Percentiles rank a stretch among this genome's conserved stretches.
Conservation (phyloP, 2,329 filamentous ascomycete genomes). For the Ampelomyces quisqualis region DNA sequence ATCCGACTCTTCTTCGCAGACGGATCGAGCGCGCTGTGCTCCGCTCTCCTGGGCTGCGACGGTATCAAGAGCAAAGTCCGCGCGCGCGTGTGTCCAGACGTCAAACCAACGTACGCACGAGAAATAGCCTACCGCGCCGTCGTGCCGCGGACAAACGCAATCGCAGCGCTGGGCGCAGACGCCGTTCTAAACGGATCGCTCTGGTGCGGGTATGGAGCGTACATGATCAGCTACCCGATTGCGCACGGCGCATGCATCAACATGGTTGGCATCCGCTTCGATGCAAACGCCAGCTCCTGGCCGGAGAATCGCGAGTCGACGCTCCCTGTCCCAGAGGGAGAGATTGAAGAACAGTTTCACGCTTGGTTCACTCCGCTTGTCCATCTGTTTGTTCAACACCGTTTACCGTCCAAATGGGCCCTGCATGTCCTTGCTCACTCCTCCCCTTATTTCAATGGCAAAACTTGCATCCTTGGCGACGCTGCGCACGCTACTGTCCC, state of each 20-base stretch:
- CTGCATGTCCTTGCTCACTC: slow-evolving; percentile 54
- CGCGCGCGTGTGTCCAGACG: slow-evolving; percentile 50
- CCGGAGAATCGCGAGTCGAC: slow-evolving; percentile 19
- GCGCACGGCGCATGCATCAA: slow-evolving; percentile 58
- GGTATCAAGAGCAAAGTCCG: slow-evolving; percentile 61
- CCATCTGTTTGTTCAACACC: slow-evolving; percentile 13
- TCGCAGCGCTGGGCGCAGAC: slow-evolving; percentile 50
- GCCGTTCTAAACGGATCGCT: slow-evolving; percentile 54
- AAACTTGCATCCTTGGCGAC: slow-evolving; percentile 54
- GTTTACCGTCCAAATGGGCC: slow-evolving; percentile 51
- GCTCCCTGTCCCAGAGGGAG: slow-evolving; percentile 13
- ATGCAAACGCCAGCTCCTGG: slow-evolving; percentile 3
- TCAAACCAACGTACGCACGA: slow-evolving; percentile 53
- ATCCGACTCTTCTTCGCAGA: slow-evolving; percentile 45
- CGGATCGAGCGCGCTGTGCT: slow-evolving; percentile 45
- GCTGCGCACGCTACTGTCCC: slow-evolving; percentile 57
- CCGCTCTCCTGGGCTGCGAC: slow-evolving; percentile 61
- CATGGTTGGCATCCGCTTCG: slow-evolving; percentile 28
- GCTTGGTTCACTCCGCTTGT: slow-evolving; percentile 16
- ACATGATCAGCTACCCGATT: slow-evolving; percentile 63
- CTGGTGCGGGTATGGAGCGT: slow-evolving; percentile 58
- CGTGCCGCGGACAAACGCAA: slow-evolving; percentile 57
- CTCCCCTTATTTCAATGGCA: slow-evolving; percentile 44
- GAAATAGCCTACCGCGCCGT: slow-evolving; percentile 63
- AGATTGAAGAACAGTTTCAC: slow-evolving; percentile 19